These are phyloP conservation scores for Sugiyamaella marilandica DNA, from an alignment of 805 yeast genomes.

Conservation along the genomic window DNA sequence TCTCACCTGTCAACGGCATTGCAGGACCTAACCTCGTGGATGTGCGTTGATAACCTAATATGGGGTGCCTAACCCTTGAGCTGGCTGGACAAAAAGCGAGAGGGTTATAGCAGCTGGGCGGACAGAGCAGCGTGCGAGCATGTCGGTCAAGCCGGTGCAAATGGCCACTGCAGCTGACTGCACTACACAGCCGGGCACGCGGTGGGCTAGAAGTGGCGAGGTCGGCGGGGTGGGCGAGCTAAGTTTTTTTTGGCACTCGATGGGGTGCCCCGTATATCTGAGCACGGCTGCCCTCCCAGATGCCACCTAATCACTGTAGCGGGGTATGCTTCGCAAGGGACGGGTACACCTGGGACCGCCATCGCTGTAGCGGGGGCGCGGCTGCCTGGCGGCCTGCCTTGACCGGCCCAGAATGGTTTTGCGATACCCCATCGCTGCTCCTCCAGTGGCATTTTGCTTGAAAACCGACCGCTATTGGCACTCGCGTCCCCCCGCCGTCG, in stretches of 20 bases:
- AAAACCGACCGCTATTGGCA: background rate
- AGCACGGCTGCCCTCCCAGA: background rate
- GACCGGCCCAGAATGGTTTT: constrained; percentile 1
- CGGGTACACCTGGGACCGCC: background rate
- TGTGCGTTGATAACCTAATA: background rate
- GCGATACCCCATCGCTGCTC: constrained; percentile 3
- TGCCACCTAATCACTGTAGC: background rate
- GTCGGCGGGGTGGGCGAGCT: no score
- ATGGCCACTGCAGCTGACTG: no score
- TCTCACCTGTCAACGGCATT: background rate
- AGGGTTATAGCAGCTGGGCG: no score
- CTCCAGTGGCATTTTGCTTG: constrained; percentile 1
- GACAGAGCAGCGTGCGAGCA: no score
- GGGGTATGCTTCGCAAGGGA: background rate
- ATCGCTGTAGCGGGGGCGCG: background rate
- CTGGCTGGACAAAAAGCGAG: no score
- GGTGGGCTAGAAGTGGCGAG: no score
- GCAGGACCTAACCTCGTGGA: background rate
- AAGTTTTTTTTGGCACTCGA: no score
- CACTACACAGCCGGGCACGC: no score
- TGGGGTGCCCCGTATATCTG: background rate
- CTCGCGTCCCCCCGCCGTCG: background rate
- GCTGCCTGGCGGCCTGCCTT: background rate
- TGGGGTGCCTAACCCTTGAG: background rate
- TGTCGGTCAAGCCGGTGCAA: no score